Percentiles rank a stretch among this genome's conserved stretches.
Conservation (phyloP, 2,329 filamentous ascomycete genomes). For the Rugonectria rugulosa region DNA sequence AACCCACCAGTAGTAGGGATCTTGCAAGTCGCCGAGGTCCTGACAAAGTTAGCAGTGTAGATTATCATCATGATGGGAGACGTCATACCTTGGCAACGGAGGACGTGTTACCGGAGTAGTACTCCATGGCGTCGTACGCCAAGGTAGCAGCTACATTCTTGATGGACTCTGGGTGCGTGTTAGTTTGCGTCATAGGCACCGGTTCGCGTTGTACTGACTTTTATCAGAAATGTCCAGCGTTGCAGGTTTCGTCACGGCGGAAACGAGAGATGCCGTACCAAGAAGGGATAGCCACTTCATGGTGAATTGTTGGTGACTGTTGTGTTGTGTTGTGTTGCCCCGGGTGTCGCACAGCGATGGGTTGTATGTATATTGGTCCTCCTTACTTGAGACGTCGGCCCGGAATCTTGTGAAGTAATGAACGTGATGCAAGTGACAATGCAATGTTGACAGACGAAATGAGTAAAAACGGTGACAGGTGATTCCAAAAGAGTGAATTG, state of each 20-base stretch:
- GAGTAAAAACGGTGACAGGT: too few species aligned
- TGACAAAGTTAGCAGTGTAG: constrained; percentile 35
- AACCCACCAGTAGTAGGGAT: constrained; percentile 76
- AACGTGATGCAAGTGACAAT: too few species aligned
- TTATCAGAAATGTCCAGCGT: constrained; percentile 27
- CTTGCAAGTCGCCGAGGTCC: constrained; percentile 68
- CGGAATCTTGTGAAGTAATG: too few species aligned
- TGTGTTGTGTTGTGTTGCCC: neutral
- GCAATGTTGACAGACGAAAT: too few species aligned
- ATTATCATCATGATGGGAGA: neutral
- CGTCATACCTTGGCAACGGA: constrained; percentile 53
- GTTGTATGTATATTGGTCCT: neutral
- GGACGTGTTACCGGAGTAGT: constrained; percentile 70
- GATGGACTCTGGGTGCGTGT: constrained; percentile 61
- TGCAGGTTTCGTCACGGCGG: constrained; percentile 3
- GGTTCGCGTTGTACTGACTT: constrained; percentile 19
- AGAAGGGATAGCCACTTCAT: constrained; percentile 21
- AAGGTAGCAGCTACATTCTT: constrained; percentile 66
- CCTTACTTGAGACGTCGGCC: neutral
- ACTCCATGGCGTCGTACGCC: constrained; percentile 67
- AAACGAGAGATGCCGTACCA: constrained; percentile 10
- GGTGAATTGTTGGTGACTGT: neutral
- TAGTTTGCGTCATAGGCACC: neutral
- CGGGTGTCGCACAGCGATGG: constrained; percentile 8
- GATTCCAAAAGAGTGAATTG: too few species aligned